A percentile compares a stretch with the other conserved stretches of the same genome.
Evolutionary conservation across 441 rosid species (phyloP).

Genomic region (Geranium incanum): DNA sequence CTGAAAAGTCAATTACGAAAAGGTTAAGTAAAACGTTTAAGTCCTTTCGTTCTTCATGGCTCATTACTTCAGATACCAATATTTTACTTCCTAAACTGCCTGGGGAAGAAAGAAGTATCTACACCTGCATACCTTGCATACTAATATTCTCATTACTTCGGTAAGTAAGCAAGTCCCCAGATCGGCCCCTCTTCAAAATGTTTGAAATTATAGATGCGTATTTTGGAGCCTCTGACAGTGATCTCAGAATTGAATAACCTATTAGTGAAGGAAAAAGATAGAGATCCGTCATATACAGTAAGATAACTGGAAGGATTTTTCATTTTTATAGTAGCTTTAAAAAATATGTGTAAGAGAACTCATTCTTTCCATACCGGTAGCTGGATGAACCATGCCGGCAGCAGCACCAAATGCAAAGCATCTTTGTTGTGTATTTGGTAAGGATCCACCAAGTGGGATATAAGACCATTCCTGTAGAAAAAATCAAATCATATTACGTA

Average conservation of each 20-base stretch:
- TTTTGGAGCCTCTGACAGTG: constrained; percentile 89
- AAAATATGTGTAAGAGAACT: constrained; percentile 12
- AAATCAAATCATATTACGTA: neutral
- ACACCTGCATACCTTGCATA: constrained; percentile 56
- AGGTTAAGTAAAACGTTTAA: too few relatives aligned
- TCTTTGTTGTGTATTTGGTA: constrained; percentile 86
- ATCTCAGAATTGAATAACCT: constrained; percentile 95
- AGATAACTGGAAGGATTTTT: too few relatives aligned
- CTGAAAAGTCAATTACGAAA: too few relatives aligned
- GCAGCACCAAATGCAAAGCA: constrained; percentile 97
- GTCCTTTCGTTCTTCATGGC: too few relatives aligned
- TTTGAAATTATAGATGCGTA: constrained; percentile 78
- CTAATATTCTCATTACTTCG: constrained; percentile 48
- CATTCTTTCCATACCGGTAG: constrained; percentile 49
- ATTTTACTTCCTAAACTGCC: too few relatives aligned
- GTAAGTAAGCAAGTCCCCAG: constrained; percentile 27
- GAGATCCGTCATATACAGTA: too few relatives aligned
- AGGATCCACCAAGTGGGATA: constrained; percentile 94
- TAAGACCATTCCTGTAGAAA: constrained; percentile 88
- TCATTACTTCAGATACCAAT: too few relatives aligned
- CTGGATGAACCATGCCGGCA: constrained; percentile 98
- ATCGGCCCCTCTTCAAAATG: constrained; percentile 42
- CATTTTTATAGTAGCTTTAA: neutral
- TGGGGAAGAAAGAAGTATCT: neutral
- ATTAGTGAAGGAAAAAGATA: constrained; percentile 17